These are phyloP conservation scores for Cutaneotrichosporon sp. DNA, from an alignment of 1,284 basidiomycete genomes.

Conservation along the genomic window DNA sequence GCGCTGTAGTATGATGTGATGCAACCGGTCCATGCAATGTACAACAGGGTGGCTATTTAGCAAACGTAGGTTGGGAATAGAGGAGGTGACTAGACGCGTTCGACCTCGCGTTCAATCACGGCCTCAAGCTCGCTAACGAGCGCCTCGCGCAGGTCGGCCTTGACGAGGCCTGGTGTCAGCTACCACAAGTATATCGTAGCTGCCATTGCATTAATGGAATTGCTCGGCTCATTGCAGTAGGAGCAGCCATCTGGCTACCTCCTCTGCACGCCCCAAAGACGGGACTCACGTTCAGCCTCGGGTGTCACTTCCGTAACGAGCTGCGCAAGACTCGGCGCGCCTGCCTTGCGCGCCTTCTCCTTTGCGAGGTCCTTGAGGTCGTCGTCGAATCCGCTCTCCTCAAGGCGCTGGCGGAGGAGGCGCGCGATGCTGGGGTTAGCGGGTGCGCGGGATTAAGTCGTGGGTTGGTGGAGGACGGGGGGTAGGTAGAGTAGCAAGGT, in stretches of 20 bases:
- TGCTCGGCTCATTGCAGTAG: not conserved
- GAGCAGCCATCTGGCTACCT: not conserved
- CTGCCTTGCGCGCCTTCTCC: constrained; percentile 42
- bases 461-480: not conserved
- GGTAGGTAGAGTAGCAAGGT: not conserved
- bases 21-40: constrained; percentile 7
- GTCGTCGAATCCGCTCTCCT: constrained; percentile 47
- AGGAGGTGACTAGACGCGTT: constrained; percentile 34
- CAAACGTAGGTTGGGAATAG: not conserved
- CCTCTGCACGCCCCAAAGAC: not conserved
- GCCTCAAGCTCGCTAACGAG: constrained; percentile 46
- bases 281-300: constrained; percentile 35
- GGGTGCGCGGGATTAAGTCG: not conserved
- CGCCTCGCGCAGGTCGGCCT: constrained; percentile 27
- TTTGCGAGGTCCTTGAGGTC: constrained; percentile 50
- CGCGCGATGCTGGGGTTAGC: constrained; percentile 29
- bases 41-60: not conserved
- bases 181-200: not conserved
- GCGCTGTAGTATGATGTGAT: not conserved
- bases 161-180: constrained; percentile 21
- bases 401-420: constrained; percentile 33
- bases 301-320: constrained; percentile 39
- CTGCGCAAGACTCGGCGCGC: constrained; percentile 37
- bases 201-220: not conserved
- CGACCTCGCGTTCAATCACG: constrained; percentile 45